Conservation (phyloP, 768 basidiomycete species). For the Boletus subparvulus region DNA sequence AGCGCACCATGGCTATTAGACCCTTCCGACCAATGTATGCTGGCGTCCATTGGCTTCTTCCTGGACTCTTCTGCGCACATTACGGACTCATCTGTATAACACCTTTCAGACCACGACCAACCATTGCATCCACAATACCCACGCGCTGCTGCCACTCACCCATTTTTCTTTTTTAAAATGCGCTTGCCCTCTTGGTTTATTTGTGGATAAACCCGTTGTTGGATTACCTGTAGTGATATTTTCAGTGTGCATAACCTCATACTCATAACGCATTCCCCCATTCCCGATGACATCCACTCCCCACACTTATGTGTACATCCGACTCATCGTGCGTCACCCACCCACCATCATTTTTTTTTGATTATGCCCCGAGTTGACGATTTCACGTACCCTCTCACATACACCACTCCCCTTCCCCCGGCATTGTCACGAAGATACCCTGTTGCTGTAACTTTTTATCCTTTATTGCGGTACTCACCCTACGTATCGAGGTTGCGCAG, state of each 20-base stretch:
- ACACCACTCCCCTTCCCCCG: conserved; percentile 5
- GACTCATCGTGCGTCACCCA: conserved; percentile 25
- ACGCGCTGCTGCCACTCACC: conserved; percentile 31
- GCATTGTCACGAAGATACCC: conserved; percentile 38
- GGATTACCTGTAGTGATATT: conserved; percentile 37
- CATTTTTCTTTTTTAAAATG: conserved; percentile 13
- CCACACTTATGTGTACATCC: conserved; percentile 1
- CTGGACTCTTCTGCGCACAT: conserved; percentile 26
- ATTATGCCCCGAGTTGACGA: conserved; percentile 34
- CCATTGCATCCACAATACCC: conserved; percentile 31
- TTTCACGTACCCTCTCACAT: conserved; percentile 27
- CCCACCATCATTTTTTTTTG: conserved; percentile 7
- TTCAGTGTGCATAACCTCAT: conserved; percentile 30
- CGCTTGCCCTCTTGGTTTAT: conserved; percentile 29
- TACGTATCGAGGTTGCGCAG: conserved; percentile 36
- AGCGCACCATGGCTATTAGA: conserved; percentile 33
- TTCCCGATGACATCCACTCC: conserved; percentile 9
- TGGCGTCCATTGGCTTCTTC: conserved; percentile 34
- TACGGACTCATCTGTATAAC: conserved; percentile 34
- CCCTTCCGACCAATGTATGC: conserved; percentile 34
- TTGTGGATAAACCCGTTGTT: conserved; percentile 38
- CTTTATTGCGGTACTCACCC: conserved; percentile 24
- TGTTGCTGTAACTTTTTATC: conserved; percentile 33
- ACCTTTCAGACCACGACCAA: conserved; percentile 17
- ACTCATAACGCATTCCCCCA: conserved; percentile 25